Percentiles rank a stretch among this genome's conserved stretches.
These are phyloP conservation scores for Dictyostelium purpureum DNA, from an alignment of 78 protist genomes.

Conservation along the genomic window DNA sequence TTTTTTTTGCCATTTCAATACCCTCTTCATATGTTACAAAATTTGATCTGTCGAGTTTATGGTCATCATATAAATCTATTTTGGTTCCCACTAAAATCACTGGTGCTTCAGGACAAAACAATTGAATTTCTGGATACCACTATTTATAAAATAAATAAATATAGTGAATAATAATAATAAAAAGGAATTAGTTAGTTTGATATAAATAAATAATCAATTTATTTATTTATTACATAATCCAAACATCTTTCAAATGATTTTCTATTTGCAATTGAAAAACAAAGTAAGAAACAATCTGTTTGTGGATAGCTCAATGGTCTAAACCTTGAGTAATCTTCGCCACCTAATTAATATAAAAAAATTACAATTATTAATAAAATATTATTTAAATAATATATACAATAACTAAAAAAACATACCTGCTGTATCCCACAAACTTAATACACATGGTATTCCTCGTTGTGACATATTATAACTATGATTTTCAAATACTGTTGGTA, in stretches of 20 bases:
- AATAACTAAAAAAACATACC: no score
- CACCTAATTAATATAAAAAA: no score
- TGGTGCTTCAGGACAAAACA: background rate
- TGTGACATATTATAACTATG: background rate
- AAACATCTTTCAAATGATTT: background rate
- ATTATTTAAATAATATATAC: no score
- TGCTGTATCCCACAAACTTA: slow-evolving; percentile 8
- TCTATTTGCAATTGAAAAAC: background rate
- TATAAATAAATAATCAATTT: background rate
- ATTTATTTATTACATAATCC: background rate
- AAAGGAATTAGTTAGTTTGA: background rate
- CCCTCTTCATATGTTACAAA: background rate
- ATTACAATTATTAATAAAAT: no score
- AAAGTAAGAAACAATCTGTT: background rate
- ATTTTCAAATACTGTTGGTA: background rate
- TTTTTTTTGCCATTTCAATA: background rate
- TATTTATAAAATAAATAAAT: background rate
- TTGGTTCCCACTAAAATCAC: background rate
- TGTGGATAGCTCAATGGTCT: background rate
- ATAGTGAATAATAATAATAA: no score
- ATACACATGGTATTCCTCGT: background rate
- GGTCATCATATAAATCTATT: background rate
- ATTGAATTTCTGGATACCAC: background rate
- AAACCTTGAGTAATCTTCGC: background rate
- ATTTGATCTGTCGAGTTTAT: background rate